phyloP scores from a whole-genome alignment of 345 rosid genomes.

The Pistacia vera region DNA sequence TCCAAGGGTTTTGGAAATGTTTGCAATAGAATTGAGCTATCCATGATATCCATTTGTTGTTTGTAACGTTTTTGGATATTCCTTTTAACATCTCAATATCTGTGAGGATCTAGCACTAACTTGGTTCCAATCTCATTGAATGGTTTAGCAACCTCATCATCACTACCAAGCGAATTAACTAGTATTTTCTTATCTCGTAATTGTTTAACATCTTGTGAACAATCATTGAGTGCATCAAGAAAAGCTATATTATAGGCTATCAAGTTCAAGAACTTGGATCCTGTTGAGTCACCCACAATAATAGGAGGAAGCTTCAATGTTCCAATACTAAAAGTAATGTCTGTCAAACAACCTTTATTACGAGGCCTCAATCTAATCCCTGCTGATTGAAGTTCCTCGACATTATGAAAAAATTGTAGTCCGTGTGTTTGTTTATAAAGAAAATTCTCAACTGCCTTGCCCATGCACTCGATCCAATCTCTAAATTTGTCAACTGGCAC shows the following conservation, averaged over 20 bases:
- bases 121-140: conserved; percentile 15
- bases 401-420: neutral
- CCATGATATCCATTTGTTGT: neutral
- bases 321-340: too few relatives aligned
- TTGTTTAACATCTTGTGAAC: conserved; percentile 18
- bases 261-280: too few relatives aligned
- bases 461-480: neutral
- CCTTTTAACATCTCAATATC: neutral
- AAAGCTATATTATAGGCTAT: neutral
- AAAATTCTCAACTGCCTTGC: neutral
- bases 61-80: neutral
- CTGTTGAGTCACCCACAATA: too few relatives aligned
- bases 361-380: neutral
- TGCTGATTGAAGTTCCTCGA: neutral
- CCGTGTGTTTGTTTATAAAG: neutral
- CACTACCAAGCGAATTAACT: conserved; percentile 15
- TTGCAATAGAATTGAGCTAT: neutral
- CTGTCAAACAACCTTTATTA: too few relatives aligned
- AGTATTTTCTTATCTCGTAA: conserved; percentile 17
- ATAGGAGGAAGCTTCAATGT: too few relatives aligned
- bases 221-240: conserved; percentile 23
- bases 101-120: conserved; percentile 6
- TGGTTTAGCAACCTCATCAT: conserved; percentile 16
- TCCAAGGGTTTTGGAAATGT: conserved; percentile 25
- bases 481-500: neutral